A percentile compares a stretch with the other conserved stretches of the same genome.
These are phyloP conservation scores for Panaeolus cyanescens DNA, from an alignment of 768 basidiomycete species.

Conservation along the genomic window DNA sequence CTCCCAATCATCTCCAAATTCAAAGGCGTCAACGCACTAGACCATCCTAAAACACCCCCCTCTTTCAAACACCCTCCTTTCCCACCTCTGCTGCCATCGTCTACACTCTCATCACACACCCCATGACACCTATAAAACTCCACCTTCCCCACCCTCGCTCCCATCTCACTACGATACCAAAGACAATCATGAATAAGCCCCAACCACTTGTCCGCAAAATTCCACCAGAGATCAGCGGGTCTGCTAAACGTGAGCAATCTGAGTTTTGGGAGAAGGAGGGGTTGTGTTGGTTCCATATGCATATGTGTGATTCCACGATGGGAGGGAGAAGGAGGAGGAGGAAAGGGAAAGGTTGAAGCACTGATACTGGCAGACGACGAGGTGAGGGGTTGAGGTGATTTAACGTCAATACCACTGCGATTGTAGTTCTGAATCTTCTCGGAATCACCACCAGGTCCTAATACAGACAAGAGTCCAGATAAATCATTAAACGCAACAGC, in stretches of 20 bases:
- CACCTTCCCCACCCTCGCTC: slow-evolving; percentile 16
- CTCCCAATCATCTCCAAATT: neutral
- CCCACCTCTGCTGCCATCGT: no score
- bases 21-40: neutral
- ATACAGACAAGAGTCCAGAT: slow-evolving; percentile 21
- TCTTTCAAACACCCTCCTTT: no score
- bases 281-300: no score
- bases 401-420: no score
- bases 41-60: no score
- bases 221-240: slow-evolving; percentile 33
- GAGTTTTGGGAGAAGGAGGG: slow-evolving; percentile 21
- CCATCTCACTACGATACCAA: slow-evolving; percentile 13
- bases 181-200: slow-evolving; percentile 16
- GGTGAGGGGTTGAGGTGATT: no score
- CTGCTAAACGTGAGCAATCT: slow-evolving; percentile 30
- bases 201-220: slow-evolving; percentile 32
- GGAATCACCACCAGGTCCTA: slow-evolving; percentile 9
- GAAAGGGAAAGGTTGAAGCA: no score
- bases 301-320: no score
- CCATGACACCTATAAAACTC: slow-evolving; percentile 31
- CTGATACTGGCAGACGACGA: no score
- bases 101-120: neutral
- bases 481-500: slow-evolving; percentile 32
- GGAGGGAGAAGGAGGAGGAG: no score
- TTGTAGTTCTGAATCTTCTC: no score